A percentile compares a stretch with the other conserved stretches of the same genome.
Conservation (phyloP, 129 eudicot species). For the Mikania micrantha region DNA sequence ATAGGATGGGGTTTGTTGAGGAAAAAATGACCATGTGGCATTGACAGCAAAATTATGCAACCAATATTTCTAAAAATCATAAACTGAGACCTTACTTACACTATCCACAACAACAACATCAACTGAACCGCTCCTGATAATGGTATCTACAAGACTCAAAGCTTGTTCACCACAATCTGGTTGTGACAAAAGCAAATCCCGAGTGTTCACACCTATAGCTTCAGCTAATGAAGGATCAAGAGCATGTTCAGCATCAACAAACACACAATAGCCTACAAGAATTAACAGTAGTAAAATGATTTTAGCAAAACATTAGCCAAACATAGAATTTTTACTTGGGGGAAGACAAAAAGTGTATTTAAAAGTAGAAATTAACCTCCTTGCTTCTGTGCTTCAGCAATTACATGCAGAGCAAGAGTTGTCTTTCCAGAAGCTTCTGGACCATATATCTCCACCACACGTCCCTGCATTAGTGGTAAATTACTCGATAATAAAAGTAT, state of each 20-base stretch:
- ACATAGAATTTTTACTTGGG: neutral
- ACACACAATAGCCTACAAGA: constrained; percentile 71
- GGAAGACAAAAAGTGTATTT: neutral
- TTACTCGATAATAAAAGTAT: neutral
- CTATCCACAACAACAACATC: constrained; percentile 98
- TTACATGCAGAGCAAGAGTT: constrained; percentile 86
- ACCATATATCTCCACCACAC: constrained; percentile 94
- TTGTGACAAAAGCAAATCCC: constrained; percentile 84
- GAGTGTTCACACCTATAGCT: constrained; percentile 79
- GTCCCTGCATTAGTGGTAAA: constrained; percentile 54
- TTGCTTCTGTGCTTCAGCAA: constrained; percentile 95
- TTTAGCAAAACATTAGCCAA: neutral
- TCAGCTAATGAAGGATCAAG: constrained; percentile 92
- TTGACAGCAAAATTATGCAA: neutral
- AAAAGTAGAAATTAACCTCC: constrained; percentile 51
- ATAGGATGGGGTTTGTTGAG: neutral
- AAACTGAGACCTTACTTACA: constrained; percentile 51
- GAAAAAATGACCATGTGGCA: neutral
- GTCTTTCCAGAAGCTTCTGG: constrained; percentile 99
- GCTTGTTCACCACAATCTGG: constrained; percentile 99
- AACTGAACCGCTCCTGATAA: constrained; percentile 93
- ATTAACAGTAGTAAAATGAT: neutral
- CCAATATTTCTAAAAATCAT: neutral
- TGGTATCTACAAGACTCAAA: constrained; percentile 89
- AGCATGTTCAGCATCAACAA: constrained; percentile 98